Conservation (phyloP, 2,329 filamentous ascomycete genomes). For the Emergomyces pasteurianus region DNA sequence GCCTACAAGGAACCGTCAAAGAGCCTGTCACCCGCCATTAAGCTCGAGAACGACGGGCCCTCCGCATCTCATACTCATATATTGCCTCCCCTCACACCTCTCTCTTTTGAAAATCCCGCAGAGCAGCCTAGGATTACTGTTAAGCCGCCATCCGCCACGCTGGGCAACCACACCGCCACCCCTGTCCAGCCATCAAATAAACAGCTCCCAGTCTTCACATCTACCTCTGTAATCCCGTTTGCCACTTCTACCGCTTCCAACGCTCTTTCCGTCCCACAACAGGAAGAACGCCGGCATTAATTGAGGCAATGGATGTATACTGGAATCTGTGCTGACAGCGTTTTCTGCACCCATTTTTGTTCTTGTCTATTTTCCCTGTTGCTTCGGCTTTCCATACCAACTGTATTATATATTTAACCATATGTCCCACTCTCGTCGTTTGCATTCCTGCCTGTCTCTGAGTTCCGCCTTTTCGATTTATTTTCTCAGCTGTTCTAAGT, state of each 20-base stretch:
- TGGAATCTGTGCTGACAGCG: background rate
- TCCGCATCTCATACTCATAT: background rate
- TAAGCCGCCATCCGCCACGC: slow-evolving; percentile 21
- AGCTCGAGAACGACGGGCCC: background rate
- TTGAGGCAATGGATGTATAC: background rate
- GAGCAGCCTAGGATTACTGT: slow-evolving; percentile 13
- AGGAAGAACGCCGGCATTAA: background rate
- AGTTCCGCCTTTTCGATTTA: background rate
- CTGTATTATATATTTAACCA: background rate
- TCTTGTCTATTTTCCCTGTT: background rate
- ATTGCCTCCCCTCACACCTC: slow-evolving; percentile 8
- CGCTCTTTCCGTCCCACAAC: background rate
- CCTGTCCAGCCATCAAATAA: slow-evolving; percentile 12
- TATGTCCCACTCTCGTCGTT: background rate
- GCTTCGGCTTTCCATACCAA: background rate
- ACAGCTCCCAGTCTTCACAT: slow-evolving; percentile 39
- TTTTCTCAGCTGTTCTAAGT: background rate
- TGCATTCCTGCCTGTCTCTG: background rate
- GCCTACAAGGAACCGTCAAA: background rate
- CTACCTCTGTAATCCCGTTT: slow-evolving; percentile 35
- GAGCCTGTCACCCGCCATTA: background rate
- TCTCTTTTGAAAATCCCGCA: background rate
- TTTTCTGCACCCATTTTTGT: background rate
- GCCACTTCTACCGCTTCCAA: slow-evolving; percentile 10
- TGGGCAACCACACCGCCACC: slow-evolving; percentile 14